phyloP scores from a whole-genome alignment of 2,329 filamentous ascomycete species.

The Botrytis pseudocinerea region DNA sequence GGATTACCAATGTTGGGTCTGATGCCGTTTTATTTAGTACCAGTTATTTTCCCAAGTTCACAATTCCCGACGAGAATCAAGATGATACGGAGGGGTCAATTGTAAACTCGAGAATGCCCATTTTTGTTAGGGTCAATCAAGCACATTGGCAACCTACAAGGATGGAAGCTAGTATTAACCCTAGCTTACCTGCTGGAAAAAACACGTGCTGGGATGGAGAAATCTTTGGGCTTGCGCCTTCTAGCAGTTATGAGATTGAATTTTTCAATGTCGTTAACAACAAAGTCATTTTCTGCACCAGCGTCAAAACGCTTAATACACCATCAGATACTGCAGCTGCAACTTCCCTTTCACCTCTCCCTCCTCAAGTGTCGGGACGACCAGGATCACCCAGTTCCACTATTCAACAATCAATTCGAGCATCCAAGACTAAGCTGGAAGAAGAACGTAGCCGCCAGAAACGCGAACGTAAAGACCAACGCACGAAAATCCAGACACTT shows the following conservation, averaged over 20 bases:
- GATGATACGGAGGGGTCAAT: constrained; percentile 42
- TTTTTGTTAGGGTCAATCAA: constrained; percentile 77
- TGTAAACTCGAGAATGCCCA: constrained; percentile 70
- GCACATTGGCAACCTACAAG: constrained; percentile 77
- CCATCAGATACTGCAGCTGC: constrained; percentile 39
- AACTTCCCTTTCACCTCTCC: constrained; percentile 39
- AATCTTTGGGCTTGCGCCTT: constrained; percentile 67
- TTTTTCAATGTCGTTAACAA: constrained; percentile 69
- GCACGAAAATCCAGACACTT: constrained; percentile 64
- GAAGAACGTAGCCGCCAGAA: constrained; percentile 71
- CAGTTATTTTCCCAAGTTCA: constrained; percentile 58
- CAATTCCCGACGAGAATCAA: constrained; percentile 40
- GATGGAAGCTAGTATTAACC: constrained; percentile 56
- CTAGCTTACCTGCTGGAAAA: constrained; percentile 42
- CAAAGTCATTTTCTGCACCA: constrained; percentile 68
- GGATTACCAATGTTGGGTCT: constrained; percentile 77
- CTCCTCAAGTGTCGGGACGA: constrained; percentile 61
- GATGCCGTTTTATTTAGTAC: constrained; percentile 78
- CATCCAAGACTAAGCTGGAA: constrained; percentile 67
- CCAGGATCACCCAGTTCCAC: constrained; percentile 78
- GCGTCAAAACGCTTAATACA: constrained; percentile 50
- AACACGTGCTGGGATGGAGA: constrained; percentile 68
- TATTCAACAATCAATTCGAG: constrained; percentile 72
- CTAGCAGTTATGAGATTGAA: constrained; percentile 77
- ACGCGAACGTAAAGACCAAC: constrained; percentile 72